phyloP scores from a whole-genome alignment of 116 monocot genomes.

The Trichopus zeylanicus region DNA sequence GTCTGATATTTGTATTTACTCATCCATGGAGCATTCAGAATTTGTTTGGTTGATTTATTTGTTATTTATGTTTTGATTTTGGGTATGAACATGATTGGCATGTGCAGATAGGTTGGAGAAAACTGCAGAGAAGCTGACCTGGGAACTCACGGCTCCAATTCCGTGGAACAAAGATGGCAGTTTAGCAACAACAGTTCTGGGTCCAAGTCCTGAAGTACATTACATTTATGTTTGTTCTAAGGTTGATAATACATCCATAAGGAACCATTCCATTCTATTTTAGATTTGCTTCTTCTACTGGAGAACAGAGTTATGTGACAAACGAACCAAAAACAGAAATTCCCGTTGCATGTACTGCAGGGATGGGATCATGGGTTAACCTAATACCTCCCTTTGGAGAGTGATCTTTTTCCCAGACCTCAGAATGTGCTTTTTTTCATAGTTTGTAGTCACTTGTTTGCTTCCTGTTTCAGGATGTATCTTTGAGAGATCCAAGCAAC shows the following conservation, averaged over 20 bases:
- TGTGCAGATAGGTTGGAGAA: constrained; percentile 65
- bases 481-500: constrained; percentile 2
- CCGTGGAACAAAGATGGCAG: constrained; percentile 49
- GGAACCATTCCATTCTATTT: no score
- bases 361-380: no score
- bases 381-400: neutral
- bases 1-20: neutral
- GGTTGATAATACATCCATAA: no score
- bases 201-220: constrained; percentile 66
- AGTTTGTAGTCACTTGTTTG: neutral
- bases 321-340: no score
- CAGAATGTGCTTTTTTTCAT: neutral
- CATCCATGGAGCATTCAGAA: neutral
- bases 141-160: constrained; percentile 60
- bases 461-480: constrained; percentile 24
- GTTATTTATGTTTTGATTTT: neutral
- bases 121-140: constrained; percentile 28
- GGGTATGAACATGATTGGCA: neutral
- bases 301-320: no score
- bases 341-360: neutral
- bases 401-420: neutral
- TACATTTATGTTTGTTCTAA: constrained; percentile 87
- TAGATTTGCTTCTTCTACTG: no score
- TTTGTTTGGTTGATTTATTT: neutral
- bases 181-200: constrained; percentile 34